Conservation (phyloP, 306 rosid species). For the Spatholobus suberectus region DNA sequence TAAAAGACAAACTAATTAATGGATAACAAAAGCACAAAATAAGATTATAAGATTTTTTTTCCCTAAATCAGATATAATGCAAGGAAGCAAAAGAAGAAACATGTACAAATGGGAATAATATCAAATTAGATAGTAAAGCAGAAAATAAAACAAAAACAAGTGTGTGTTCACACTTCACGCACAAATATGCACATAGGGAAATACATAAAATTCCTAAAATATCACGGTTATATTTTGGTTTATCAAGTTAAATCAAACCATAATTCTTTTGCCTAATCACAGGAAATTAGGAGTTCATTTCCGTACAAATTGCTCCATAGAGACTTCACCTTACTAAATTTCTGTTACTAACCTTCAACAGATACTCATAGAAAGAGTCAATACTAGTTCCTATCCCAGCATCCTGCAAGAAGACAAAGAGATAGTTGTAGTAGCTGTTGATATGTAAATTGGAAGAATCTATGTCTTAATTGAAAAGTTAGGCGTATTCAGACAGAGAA, state of each 20-base stretch:
- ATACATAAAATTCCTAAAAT: background rate
- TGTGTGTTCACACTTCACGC: background rate
- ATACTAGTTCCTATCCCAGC: conserved; percentile 99
- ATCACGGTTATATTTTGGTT: conserved; percentile 1
- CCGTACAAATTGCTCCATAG: conserved; percentile 21
- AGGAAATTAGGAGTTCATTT: background rate
- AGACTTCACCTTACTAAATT: conserved; percentile 39
- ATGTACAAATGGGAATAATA: background rate
- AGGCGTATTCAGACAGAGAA: background rate
- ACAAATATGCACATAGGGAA: background rate
- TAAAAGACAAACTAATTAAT: background rate
- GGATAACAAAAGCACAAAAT: background rate
- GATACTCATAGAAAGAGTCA: conserved; percentile 95
- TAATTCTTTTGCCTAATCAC: background rate
- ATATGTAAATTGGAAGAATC: background rate
- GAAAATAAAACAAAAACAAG: background rate
- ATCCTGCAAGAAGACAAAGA: conserved; percentile 71
- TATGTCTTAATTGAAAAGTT: background rate
- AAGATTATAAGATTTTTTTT: background rate
- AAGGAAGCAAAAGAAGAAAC: conserved; percentile 21
- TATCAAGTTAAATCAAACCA: background rate
- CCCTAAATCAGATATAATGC: conserved; percentile 3
- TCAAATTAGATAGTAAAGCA: conserved; percentile 23
- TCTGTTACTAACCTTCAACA: conserved; percentile 78
- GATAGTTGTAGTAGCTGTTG: conserved; percentile 23